A percentile compares a stretch with the other conserved stretches of the same genome.
Evolutionary conservation across 2,329 filamentous ascomycete genomes (phyloP).

Genomic region (Xylariaceae sp.): DNA sequence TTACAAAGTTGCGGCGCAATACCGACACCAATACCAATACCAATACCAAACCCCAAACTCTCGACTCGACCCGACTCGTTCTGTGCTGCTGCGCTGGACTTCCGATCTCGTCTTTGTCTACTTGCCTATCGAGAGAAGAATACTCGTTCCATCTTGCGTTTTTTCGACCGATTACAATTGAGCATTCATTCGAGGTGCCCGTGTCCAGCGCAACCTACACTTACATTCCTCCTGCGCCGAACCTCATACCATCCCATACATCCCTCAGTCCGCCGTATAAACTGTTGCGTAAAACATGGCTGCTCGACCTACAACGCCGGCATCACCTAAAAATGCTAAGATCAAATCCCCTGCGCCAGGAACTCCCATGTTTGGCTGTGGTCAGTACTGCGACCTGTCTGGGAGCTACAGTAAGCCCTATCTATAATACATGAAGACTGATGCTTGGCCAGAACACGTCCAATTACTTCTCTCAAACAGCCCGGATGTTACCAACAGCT

Average conservation of each 20-base stretch:
- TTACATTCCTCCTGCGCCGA: background rate
- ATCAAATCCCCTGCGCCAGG: constrained; percentile 63
- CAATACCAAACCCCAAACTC: too few species aligned
- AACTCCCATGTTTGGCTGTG: constrained; percentile 65
- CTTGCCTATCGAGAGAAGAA: too few species aligned
- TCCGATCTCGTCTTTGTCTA: background rate
- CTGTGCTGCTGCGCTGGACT: background rate
- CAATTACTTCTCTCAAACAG: constrained; percentile 65
- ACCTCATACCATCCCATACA: background rate
- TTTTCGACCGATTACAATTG: background rate
- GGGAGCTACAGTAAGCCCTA: constrained; percentile 16
- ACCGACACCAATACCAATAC: background rate
- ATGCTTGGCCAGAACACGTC: constrained; percentile 64
- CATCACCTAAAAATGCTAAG: constrained; percentile 55
- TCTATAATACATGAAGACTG: constrained; percentile 28
- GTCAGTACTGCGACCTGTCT: constrained; percentile 46
- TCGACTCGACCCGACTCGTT: background rate
- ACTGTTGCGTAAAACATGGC: constrained; percentile 30
- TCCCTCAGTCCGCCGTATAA: background rate
- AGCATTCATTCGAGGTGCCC: background rate
- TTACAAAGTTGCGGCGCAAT: background rate
- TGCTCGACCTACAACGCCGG: constrained; percentile 37
- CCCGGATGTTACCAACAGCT: constrained; percentile 67
- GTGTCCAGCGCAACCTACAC: background rate
- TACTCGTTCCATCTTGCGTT: too few species aligned